These are phyloP conservation scores for Colletotrichum gloeosporioides DNA, from an alignment of 2,329 filamentous ascomycete species.

Conservation along the genomic window DNA sequence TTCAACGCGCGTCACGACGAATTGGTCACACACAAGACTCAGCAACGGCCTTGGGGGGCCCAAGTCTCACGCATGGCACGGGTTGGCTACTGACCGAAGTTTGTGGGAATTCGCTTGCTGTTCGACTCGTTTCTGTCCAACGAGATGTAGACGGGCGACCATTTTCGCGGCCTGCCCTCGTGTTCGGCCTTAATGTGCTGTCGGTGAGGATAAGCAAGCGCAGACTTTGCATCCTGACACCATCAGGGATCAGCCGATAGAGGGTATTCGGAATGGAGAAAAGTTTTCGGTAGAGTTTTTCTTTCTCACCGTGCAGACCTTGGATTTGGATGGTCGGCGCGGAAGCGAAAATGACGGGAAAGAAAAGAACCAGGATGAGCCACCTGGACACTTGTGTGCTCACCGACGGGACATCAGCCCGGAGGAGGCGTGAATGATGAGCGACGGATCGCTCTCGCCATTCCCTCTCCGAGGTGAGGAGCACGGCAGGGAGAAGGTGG, in stretches of 20 bases:
- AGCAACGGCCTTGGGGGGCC: background rate
- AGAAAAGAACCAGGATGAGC: background rate
- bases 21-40: background rate
- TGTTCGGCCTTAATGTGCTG: background rate
- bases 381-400: background rate
- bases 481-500: constrained; percentile 18
- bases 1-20: background rate
- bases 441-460: constrained; percentile 12
- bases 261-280: background rate
- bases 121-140: background rate
- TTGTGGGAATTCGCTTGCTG: background rate
- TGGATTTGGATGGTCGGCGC: background rate
- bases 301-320: background rate
- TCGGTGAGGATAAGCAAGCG: background rate
- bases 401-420: background rate
- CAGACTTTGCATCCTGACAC: background rate
- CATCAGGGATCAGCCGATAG: background rate
- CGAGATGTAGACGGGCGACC: background rate
- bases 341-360: background rate
- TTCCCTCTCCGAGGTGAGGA: constrained; percentile 7
- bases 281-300: background rate
- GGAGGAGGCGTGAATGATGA: background rate
- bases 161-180: background rate
- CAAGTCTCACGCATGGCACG: background rate
- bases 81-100: background rate